Base-by-base conservation (phyloP, 176 grass and related monocot species). In the Eragrostis nindensis region DNA sequence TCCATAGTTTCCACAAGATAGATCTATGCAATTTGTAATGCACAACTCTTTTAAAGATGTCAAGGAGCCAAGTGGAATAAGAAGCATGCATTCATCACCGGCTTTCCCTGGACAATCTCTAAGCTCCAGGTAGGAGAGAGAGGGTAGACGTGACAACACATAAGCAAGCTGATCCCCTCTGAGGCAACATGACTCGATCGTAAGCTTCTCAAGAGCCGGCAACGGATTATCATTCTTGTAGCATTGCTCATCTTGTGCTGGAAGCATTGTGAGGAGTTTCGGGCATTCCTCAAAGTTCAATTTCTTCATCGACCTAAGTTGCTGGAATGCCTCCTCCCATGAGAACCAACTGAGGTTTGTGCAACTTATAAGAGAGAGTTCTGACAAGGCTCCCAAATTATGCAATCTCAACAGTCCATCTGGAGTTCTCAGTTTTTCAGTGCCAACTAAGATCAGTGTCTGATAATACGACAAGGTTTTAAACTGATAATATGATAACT, bases 121-220 rank as follows among this genome's bases (percentile, higher is more conserved):
- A 53, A 84, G 61, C 48, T 84, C 17, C 18, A 84, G 22, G 22
- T 52, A 15, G 39, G 43, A 65, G 38, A 84, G 27, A 21, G 11
- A 52, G 6, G 66, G 61, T 45, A 84, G 41, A 64, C 41, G 70
- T 11, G 73, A 84, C 18, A 84, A 84, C 12, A 84, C 45, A 76
- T 10, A 5, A 56, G 57, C n/a, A 66, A 84, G 44, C 24, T 22
- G 27, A 54, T 47, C 76, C 27, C 81, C 41, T 63, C n/a, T 84
- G 25, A 84, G 76, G 47, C 6, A 29, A 22, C 71, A 76, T 18
- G 71, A 74, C 18, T 54, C 22, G 25, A 84, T 84, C 27, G 49
- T 49, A 11, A 84, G 81, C 47, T 63, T 42, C 50, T 84, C 59
- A 2, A 84, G 66, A 74, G 41, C 17, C 27, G 32, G 71, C 24